Percentiles rank a stretch among this genome's conserved stretches.
phyloP scores from a whole-genome alignment of 805 yeast species.

The Hanseniaspora hatyaiensis region DNA sequence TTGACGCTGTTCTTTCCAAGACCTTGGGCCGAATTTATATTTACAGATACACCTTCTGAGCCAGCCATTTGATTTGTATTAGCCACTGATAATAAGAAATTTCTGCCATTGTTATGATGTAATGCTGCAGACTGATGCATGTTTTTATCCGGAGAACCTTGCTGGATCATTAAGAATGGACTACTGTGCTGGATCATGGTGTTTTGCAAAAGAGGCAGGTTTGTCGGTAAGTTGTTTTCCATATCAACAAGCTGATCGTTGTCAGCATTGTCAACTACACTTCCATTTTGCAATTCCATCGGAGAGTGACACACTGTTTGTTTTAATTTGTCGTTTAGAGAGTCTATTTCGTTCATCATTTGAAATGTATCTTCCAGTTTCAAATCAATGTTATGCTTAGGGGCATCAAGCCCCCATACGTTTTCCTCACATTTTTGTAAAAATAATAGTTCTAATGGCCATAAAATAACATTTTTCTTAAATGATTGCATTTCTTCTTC shows the following conservation, averaged over 20 bases:
- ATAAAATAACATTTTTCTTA: constrained; percentile 43
- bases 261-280: constrained; percentile 16
- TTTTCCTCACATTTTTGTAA: constrained; percentile 33
- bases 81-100: not conserved
- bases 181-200: constrained; percentile 6
- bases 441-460: constrained; percentile 63
- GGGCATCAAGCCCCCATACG: constrained; percentile 19
- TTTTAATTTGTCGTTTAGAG: constrained; percentile 19
- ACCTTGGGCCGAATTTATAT: not conserved
- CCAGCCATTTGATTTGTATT: not conserved
- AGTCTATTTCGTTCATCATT: constrained; percentile 25
- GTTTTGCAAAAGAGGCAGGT: not conserved
- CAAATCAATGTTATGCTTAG: not conserved
- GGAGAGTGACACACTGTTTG: too few relatives aligned
- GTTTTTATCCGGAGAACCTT: constrained; percentile 12
- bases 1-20: not conserved
- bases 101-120: not conserved
- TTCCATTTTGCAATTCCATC: not conserved
- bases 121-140: not conserved
- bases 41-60: not conserved
- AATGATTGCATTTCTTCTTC: not conserved
- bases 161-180: constrained; percentile 12
- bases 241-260: constrained; percentile 1
- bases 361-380: constrained; percentile 24
- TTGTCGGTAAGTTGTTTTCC: not conserved